These are phyloP conservation scores for Prillingera fragicola DNA, from an alignment of 1,284 basidiomycete genomes.

Conservation along the genomic window DNA sequence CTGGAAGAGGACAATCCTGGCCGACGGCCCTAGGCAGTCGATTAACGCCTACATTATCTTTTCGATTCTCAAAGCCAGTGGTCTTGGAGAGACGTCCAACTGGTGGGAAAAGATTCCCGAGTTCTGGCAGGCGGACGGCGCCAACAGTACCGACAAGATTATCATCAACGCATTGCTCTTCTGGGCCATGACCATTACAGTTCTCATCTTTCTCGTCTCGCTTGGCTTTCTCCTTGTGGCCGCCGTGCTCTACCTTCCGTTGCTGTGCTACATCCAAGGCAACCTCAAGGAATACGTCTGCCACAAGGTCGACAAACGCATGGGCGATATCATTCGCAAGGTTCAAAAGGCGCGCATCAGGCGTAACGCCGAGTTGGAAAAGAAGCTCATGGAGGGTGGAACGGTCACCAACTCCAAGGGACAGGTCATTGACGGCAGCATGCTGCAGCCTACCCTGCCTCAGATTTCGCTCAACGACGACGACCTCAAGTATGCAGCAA, in stretches of 20 bases:
- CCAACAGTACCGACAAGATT: constrained; percentile 37
- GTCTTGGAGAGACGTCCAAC: constrained; percentile 43
- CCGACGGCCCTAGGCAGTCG: constrained; percentile 94
- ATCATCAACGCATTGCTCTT: constrained; percentile 76
- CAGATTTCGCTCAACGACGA: constrained; percentile 81
- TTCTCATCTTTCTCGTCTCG: constrained; percentile 78
- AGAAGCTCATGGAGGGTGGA: constrained; percentile 80
- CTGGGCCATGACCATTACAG: constrained; percentile 84
- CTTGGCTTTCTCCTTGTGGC: constrained; percentile 75
- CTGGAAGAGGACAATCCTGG: constrained; percentile 90
- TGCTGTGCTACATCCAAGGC: constrained; percentile 90
- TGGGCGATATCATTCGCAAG: constrained; percentile 85
- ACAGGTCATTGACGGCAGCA: constrained; percentile 57
- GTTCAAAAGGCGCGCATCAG: constrained; percentile 80
- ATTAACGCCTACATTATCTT: constrained; percentile 94
- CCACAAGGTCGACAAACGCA: constrained; percentile 98
- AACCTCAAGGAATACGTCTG: constrained; percentile 98
- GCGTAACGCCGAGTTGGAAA: constrained; percentile 74
- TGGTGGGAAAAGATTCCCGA: constrained; percentile 14
- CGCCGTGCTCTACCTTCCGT: constrained; percentile 81
- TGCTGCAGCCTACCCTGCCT: constrained; percentile 90
- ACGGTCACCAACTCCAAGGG: constrained; percentile 94
- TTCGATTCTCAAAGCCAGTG: constrained; percentile 77
- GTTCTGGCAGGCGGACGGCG: neutral
- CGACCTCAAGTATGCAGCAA: constrained; percentile 32